Base-by-base conservation (phyloP, 192 early-diverging fungal genomes). In the Coemansia sp. region DNA sequence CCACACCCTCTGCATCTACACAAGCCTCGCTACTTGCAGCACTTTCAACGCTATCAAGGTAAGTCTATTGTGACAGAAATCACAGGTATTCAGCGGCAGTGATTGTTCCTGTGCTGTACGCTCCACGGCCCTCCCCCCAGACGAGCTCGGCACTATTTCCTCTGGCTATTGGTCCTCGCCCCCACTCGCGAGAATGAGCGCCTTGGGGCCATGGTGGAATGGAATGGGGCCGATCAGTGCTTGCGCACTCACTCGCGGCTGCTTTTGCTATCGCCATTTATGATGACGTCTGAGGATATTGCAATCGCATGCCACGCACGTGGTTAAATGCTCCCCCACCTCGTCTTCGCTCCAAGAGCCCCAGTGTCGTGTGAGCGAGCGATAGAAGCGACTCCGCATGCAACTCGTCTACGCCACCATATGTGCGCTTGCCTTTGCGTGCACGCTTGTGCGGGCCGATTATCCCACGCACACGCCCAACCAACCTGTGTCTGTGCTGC, bases 391-490 rank as follows among this genome's bases (percentile, higher is more conserved):
- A 23, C 53, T 56, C 53, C 53, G n/a, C 53, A 56, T 34, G 53
- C 53, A 56, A 56, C 33, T 31, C 53, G 33, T 16, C 53, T 8
- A n/a, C 53, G 53, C 53, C 53, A 56, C 53, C 31, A 7, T 16
- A 56, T 34, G 33, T 56, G 23, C 6, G 50, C 14, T 21, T 5
- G 9, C 48, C 48, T 21, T 51, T 8, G 16, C 21, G 16, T 23
- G 16, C 45, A 23, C 45, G 6, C 48, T 24, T 51, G 48, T 26
- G 48, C 42, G 9, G n/a, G 20, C 7, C 53, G n/a, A 56, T 56
- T 56, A 56, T 31, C 53, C 53, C 53, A 56, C 53, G 53, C 53
- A 56, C 53, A 56, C 53, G 28, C 53, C 53, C 53, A 56, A 56
- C 53, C 48, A 10, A 23, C 16, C 40, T 43, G 4, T n/a, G 14